phyloP scores from a whole-genome alignment of 164 flowering plant genomes.

The Umbellularia californica region DNA sequence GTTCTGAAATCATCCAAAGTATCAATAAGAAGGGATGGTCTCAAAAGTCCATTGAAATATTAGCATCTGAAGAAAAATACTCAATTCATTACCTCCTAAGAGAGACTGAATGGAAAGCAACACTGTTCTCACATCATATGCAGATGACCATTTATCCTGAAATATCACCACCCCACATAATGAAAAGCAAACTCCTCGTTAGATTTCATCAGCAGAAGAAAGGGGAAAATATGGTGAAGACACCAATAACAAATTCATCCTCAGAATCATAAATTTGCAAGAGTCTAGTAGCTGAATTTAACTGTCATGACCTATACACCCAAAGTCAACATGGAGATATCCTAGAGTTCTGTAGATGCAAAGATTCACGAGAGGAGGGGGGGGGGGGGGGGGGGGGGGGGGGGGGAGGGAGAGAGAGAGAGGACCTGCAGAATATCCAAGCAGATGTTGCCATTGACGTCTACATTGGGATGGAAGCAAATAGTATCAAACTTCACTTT shows the following conservation, averaged over 20 bases:
- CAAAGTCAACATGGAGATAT: too few relatives aligned
- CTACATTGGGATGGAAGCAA: conserved; percentile 95
- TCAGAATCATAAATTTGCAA: neutral
- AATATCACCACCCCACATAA: neutral
- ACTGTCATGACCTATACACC: too few relatives aligned
- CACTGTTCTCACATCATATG: conserved; percentile 89
- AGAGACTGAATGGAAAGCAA: conserved; percentile 84
- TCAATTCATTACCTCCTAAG: conserved; percentile 49
- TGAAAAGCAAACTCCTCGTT: too few relatives aligned
- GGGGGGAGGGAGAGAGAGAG: neutral
- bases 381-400: too few relatives aligned
- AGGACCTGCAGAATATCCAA: conserved; percentile 88
- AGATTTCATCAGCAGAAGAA: too few relatives aligned
- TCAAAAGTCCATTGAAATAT: neutral
- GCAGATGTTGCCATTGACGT: conserved; percentile 80
- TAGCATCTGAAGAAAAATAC: neutral
- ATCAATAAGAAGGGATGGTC: neutral
- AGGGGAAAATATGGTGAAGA: too few relatives aligned
- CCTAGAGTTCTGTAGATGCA: too few relatives aligned
- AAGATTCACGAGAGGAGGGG: too few relatives aligned
- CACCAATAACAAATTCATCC: neutral
- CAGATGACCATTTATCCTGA: conserved; percentile 98
- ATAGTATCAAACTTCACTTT: conserved; percentile 82
- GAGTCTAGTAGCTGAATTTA: too few relatives aligned
- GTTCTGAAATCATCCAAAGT: conserved; percentile 41